Evolutionary conservation across 2,329 filamentous ascomycete species (phyloP).

Genomic region (Cladosporium sp.): DNA sequence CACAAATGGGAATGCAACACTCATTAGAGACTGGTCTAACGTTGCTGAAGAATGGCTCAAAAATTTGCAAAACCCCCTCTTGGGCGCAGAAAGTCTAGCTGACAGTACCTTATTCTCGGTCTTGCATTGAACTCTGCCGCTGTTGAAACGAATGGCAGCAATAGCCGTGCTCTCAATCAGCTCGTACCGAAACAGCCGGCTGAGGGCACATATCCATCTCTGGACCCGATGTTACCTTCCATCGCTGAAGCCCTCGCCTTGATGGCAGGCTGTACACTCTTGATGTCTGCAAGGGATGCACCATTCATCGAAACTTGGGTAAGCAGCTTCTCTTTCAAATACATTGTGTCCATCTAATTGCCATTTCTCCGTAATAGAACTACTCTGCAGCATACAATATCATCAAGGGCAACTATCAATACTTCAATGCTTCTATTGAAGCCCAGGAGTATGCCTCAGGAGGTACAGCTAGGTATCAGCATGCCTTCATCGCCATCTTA

Average conservation of each 20-base stretch:
- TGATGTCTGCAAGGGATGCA: slow-evolving; percentile 55
- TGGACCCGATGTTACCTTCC: slow-evolving; percentile 57
- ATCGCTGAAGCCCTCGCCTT: slow-evolving; percentile 70
- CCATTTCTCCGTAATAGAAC: no score
- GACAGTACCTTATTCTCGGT: slow-evolving; percentile 13
- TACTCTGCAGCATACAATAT: slow-evolving; percentile 2
- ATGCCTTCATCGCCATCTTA: slow-evolving; percentile 64
- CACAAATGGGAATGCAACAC: slow-evolving; percentile 45
- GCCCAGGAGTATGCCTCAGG: slow-evolving; percentile 69
- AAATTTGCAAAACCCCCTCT: not conserved
- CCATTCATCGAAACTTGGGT: slow-evolving; percentile 53
- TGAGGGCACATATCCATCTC: slow-evolving; percentile 15
- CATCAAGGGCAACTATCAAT: slow-evolving; percentile 46
- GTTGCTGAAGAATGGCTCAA: slow-evolving; percentile 39
- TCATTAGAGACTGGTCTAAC: slow-evolving; percentile 40
- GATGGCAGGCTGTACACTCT: slow-evolving; percentile 61
- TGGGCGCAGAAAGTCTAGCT: not conserved
- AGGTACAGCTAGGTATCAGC: slow-evolving; percentile 57
- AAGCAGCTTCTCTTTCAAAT: no score
- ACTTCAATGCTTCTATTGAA: slow-evolving; percentile 61
- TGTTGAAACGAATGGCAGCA: slow-evolving; percentile 40
- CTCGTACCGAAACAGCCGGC: slow-evolving; percentile 35
- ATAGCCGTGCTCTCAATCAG: slow-evolving; percentile 42
- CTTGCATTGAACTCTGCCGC: slow-evolving; percentile 42
- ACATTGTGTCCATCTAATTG: not conserved